Evolutionary conservation across 306 rosid species (phyloP).

Genomic region (Rosa chinensis): DNA sequence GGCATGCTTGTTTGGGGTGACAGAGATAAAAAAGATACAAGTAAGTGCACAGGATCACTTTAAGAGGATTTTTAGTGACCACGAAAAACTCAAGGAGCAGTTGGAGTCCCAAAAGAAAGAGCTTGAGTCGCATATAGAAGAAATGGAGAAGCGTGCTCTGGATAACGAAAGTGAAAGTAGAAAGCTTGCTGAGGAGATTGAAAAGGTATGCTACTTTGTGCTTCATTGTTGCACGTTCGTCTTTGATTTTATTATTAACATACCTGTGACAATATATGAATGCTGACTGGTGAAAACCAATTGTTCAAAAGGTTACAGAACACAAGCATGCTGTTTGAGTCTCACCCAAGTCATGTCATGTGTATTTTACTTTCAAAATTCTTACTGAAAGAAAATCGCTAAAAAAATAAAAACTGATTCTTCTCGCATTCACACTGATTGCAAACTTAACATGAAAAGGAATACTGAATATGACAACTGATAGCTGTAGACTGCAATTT

Average conservation of each 20-base stretch:
- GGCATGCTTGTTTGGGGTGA: conserved; percentile 29
- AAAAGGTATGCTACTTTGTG: conserved; percentile 56
- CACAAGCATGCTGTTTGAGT: neutral
- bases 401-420: neutral
- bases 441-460: neutral
- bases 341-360: neutral
- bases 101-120: conserved; percentile 78
- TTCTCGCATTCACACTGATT: neutral
- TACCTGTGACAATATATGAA: neutral
- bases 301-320: neutral
- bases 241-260: conserved; percentile 13
- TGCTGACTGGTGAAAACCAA: neutral
- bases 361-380: neutral
- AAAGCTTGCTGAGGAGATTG: conserved; percentile 75
- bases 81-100: conserved; percentile 71
- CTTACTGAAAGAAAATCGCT: neutral
- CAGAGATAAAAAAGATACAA: conserved; percentile 81
- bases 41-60: conserved; percentile 81
- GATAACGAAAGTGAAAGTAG: conserved; percentile 76
- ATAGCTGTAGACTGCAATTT: neutral
- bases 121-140: conserved; percentile 64
- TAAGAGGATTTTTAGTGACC: conserved; percentile 77
- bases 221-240: conserved; percentile 24
- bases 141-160: conserved; percentile 87
- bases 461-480: neutral